Conservation (phyloP, 108 stramenopile species). For the Bacterosira constricta region DNA sequence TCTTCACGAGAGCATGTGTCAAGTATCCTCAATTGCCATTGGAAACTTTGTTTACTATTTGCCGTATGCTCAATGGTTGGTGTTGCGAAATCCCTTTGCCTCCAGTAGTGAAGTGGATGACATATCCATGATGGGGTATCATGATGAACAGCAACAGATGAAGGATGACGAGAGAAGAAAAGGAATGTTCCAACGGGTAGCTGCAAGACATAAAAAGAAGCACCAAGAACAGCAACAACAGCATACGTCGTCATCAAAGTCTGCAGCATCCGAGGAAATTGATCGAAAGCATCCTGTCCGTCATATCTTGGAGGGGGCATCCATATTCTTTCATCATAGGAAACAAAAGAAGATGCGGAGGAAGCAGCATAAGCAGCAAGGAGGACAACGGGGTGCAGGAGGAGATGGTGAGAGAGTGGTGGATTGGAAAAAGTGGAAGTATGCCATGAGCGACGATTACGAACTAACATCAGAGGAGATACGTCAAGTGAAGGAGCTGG, state of each 20-base stretch:
- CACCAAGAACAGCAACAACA: conserved; percentile 1
- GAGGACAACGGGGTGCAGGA: not conserved
- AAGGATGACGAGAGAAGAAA: not conserved
- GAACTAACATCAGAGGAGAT: conserved; percentile 21
- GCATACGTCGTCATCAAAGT: not conserved
- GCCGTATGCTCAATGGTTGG: not conserved
- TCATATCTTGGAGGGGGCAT: conserved; percentile 41
- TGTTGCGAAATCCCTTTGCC: not conserved
- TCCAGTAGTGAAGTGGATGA: not conserved
- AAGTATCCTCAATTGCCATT: not conserved
- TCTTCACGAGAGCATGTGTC: not conserved
- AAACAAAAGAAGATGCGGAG: not conserved
- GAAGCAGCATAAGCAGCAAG: not conserved
- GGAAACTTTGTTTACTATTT: not conserved
- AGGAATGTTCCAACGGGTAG: conserved; percentile 8
- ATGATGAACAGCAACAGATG: not conserved
- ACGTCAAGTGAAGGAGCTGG: conserved; percentile 19
- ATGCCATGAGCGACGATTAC: conserved; percentile 46
- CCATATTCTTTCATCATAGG: conserved; percentile 27
- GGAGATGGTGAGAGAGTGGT: conserved; percentile 5
- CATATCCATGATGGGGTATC: not conserved
- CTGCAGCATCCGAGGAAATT: conserved; percentile 11
- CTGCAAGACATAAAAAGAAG: conserved; percentile 8
- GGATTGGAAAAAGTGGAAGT: conserved; percentile 48
- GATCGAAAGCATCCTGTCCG: conserved; percentile 26